Conservation (phyloP, 345 rosid genomes). For the Carallia brachiata region DNA sequence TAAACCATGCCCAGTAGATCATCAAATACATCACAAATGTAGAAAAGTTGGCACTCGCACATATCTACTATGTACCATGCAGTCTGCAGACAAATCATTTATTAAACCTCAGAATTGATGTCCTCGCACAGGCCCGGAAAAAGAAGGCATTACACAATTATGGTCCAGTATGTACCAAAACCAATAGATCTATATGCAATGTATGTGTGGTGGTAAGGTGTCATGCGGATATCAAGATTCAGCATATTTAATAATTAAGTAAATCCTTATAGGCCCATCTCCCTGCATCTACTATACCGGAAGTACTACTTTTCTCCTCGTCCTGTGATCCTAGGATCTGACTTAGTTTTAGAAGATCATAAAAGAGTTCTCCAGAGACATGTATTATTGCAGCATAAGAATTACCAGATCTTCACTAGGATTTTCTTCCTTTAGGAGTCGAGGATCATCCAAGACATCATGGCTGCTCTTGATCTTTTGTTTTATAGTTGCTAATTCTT, state of each 20-base stretch:
- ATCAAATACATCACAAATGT: slow-evolving; percentile 10
- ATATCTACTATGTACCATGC: neutral
- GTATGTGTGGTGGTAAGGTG: too few species aligned
- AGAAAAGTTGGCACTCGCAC: neutral
- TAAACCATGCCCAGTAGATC: neutral
- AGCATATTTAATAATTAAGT: too few species aligned
- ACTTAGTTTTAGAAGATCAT: neutral
- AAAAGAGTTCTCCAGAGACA: neutral
- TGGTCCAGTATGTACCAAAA: neutral
- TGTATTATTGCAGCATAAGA: neutral
- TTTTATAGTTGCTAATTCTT: slow-evolving; percentile 62
- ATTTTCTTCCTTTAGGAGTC: slow-evolving; percentile 63
- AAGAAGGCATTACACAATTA: neutral
- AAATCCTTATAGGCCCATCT: neutral
- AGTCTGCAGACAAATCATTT: neutral
- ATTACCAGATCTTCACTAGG: slow-evolving; percentile 49
- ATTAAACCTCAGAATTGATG: too few species aligned
- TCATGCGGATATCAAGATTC: too few species aligned
- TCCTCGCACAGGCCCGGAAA: neutral
- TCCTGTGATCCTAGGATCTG: neutral
- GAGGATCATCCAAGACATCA: slow-evolving; percentile 93
- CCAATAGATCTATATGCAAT: too few species aligned
- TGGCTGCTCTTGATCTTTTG: slow-evolving; percentile 94
- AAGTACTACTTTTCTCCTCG: too few species aligned
- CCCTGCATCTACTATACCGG: neutral